phyloP scores from a whole-genome alignment of 2,329 filamentous ascomycete genomes.

The Hypoxylon sp. region DNA sequence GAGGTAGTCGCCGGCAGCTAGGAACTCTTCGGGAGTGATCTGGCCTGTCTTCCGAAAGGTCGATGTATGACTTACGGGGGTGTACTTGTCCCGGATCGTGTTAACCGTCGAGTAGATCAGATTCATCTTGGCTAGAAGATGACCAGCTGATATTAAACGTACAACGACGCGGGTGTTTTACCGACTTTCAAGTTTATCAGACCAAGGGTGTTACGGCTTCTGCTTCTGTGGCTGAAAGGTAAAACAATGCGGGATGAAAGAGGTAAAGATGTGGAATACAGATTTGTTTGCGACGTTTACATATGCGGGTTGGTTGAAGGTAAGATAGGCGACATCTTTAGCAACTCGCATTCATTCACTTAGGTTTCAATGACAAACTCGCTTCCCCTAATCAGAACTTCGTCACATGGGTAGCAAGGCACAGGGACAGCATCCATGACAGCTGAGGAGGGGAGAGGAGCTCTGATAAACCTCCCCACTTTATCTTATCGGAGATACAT shows the following conservation, averaged over 20 bases:
- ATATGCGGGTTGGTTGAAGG: neutral
- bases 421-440: conserved; percentile 22
- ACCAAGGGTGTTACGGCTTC: conserved; percentile 8
- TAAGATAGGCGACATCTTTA: conserved; percentile 7
- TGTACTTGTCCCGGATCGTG: conserved; percentile 90
- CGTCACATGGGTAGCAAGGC: conserved; percentile 20
- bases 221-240: neutral
- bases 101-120: conserved; percentile 94
- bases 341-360: neutral
- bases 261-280: conserved; percentile 11
- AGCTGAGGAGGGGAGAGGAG: conserved; percentile 13
- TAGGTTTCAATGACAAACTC: neutral
- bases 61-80: conserved; percentile 89
- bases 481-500: conserved; percentile 16
- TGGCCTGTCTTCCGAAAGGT: conserved; percentile 95
- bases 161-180: conserved; percentile 2
- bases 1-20: conserved; percentile 95
- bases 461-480: neutral
- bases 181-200: neutral
- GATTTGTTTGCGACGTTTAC: conserved; percentile 5
- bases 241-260: conserved; percentile 6
- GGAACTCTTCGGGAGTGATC: conserved; percentile 97
- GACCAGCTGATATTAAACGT: neutral
- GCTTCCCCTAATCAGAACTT: conserved; percentile 7
- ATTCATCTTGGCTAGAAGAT: conserved; percentile 74